Evolutionary conservation across 352 stramenopile genomes (phyloP).

Genomic region (Phytophthora ohioensis): DNA sequence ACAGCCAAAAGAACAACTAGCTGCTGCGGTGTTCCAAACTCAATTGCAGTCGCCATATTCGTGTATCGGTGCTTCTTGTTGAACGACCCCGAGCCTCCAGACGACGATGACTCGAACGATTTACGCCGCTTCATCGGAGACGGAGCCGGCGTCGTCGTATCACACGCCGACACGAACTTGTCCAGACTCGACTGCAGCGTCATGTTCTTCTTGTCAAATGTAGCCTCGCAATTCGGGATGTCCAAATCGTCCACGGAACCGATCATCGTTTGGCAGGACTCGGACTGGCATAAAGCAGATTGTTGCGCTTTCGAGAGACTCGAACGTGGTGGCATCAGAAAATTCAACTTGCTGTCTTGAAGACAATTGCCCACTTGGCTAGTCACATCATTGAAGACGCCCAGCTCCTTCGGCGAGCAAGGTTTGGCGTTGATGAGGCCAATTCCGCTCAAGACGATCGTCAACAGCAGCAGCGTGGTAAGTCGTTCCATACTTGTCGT

Average conservation of each 20-base stretch:
- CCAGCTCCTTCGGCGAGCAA: slow-evolving; percentile 51
- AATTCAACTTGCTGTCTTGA: slow-evolving; percentile 46
- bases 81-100: slow-evolving; percentile 24
- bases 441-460: slow-evolving; percentile 8
- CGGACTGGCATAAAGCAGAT: slow-evolving; percentile 50
- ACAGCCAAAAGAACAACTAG: slow-evolving; percentile 22
- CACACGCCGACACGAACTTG: slow-evolving; percentile 53
- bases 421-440: slow-evolving; percentile 11
- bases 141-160: slow-evolving; percentile 42
- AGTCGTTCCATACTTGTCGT: slow-evolving; percentile 26
- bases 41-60: slow-evolving; percentile 20
- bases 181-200: slow-evolving; percentile 63
- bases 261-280: slow-evolving; percentile 62
- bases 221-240: slow-evolving; percentile 56
- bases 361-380: slow-evolving; percentile 49
- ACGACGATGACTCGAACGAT: slow-evolving; percentile 33
- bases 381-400: slow-evolving; percentile 56
- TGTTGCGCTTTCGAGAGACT: slow-evolving; percentile 44
- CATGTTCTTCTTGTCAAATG: slow-evolving; percentile 58
- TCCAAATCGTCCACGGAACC: slow-evolving; percentile 64
- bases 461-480: slow-evolving; percentile 19
- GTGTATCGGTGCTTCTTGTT: slow-evolving; percentile 27
- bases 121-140: slow-evolving; percentile 59
- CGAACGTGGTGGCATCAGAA: slow-evolving; percentile 49
- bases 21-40: slow-evolving; percentile 31